Percentiles rank a stretch among this genome's conserved stretches.
Evolutionary conservation across 805 yeast genomes (phyloP).

Genomic region (Candida coquimbonensis): DNA sequence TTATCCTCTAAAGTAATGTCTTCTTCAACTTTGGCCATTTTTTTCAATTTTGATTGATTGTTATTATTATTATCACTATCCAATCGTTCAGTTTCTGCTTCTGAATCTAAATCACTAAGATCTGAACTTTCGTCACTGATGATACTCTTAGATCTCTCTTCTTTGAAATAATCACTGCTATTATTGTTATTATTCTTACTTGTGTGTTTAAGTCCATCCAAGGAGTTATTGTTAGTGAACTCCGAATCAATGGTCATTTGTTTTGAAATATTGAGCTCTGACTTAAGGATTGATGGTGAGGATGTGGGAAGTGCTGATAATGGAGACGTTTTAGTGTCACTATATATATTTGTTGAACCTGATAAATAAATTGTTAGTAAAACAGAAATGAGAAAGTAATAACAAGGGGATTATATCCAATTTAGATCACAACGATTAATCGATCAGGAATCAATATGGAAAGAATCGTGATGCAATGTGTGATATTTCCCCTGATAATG

Average conservation of each 20-base stretch:
- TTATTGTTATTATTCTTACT: too few relatives aligned
- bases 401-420: too few relatives aligned
- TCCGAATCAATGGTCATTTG: conserved; percentile 4
- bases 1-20: background rate
- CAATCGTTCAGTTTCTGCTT: conserved; percentile 89
- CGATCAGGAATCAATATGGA: too few relatives aligned
- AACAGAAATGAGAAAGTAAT: background rate
- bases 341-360: conserved; percentile 5
- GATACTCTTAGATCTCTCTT: conserved; percentile 16
- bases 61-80: conserved; percentile 34
- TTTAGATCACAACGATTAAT: background rate
- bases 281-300: conserved; percentile 15
- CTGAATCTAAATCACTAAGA: conserved; percentile 60
- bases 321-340: conserved; percentile 23
- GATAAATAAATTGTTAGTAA: background rate
- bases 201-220: background rate
- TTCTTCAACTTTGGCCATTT: conserved; percentile 26
- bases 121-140: conserved; percentile 32
- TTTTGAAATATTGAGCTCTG: conserved; percentile 1
- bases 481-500: background rate
- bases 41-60: conserved; percentile 32
- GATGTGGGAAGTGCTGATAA: conserved; percentile 22
- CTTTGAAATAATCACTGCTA: background rate
- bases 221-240: background rate
- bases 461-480: too few relatives aligned